Conservation (phyloP, 352 stramenopile species). For the Globisporangium irregulare region DNA sequence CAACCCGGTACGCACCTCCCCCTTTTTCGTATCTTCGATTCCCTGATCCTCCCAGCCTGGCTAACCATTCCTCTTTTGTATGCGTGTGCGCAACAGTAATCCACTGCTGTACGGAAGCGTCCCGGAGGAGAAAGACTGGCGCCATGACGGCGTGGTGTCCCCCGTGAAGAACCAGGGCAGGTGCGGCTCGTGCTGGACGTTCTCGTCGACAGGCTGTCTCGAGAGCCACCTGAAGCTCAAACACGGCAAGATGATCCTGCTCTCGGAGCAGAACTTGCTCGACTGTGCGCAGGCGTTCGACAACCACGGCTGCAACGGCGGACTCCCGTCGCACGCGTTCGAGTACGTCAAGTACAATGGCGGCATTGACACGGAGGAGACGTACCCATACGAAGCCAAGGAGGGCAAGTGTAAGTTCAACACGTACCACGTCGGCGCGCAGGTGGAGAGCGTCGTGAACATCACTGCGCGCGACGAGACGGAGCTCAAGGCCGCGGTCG, state of each 20-base stretch:
- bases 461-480: constrained; percentile 79
- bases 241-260: constrained; percentile 86
- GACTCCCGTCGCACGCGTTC: constrained; percentile 96
- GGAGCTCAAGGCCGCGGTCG: constrained; percentile 70
- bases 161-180: constrained; percentile 98
- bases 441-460: constrained; percentile 82
- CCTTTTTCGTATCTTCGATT: not conserved
- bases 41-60: not conserved
- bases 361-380: constrained; percentile 77
- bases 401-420: constrained; percentile 83
- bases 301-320: constrained; percentile 96
- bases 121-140: constrained; percentile 94
- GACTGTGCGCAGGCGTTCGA: constrained; percentile 93
- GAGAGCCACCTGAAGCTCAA: constrained; percentile 96
- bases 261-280: constrained; percentile 98
- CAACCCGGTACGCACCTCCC: constrained; percentile 30
- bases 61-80: not conserved
- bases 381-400: constrained; percentile 77
- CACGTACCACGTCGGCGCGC: constrained; percentile 58
- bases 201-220: constrained; percentile 96
- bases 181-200: constrained; percentile 99
- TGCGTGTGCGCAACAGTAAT: not conserved
- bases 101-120: constrained; percentile 38
- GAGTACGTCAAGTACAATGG: constrained; percentile 93
- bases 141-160: constrained; percentile 90